Base-by-base conservation (phyloP, 176 grass and related monocot genomes). In the Carex kokanica region DNA sequence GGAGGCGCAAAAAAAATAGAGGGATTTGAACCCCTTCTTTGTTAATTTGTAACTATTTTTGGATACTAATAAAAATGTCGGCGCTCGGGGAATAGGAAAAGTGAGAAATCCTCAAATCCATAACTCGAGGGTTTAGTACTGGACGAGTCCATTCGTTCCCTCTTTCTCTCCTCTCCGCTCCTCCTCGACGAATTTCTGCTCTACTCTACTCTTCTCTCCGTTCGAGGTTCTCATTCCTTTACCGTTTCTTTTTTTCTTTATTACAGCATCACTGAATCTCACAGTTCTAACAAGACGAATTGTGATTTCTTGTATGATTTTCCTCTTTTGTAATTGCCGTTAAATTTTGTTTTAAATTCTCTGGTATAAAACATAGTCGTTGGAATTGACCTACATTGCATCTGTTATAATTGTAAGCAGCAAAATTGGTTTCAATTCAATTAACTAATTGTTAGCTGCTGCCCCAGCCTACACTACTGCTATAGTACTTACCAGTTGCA, bases 341-440 rank as follows among this genome's bases (percentile, higher is more conserved):
- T 60, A 2, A 9, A 5, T 60, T 15, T 79, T 60, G 9, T 1
- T 29, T 15, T 75, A 9, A 75, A 8, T 75, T 54, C 45, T 75
- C 23, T 53, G 14, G 72, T 75, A 23, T 51, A 27, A 53, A 54
- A 1, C 16, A 16, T 54, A 27, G 13, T 31, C 2, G 0, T 29
- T 55, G 1, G 10, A 31, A 31, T 29, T 53, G 21, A 75, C 20
- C 71, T 53, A 74, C n/a, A 52, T 53, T 31, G 47, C 3, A 75
- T 24, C 5, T 54, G 72, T 75, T 74, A 25, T 12, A 12, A 51
- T 0, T 74, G 47, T 29, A 75, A 75, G 47, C 72, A 75, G 23
- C 45, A 16, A 75, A 75, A 75, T 54, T 75, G 47, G 29, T 29
- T 75, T 75, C 21, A 53, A 31, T 75, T 17, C 14, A 74, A 74